Evolutionary conservation across 2,329 filamentous ascomycete genomes (phyloP).

Genomic region (Phaeophleospora eucalypticola): DNA sequence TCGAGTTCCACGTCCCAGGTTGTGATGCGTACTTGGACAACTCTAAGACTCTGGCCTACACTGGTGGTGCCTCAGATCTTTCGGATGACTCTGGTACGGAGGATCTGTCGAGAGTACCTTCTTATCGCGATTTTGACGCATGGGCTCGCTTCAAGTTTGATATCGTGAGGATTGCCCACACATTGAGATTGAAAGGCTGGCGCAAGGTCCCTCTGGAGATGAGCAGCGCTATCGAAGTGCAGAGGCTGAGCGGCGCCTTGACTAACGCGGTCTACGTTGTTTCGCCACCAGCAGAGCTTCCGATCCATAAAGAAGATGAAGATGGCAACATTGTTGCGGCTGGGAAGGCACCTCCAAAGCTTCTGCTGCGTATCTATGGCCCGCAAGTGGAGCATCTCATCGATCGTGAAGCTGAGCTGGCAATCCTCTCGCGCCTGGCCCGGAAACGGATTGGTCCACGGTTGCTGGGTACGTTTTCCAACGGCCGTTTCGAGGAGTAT

Average conservation of each 20-base stretch:
- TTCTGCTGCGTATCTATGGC: slow-evolving; percentile 88
- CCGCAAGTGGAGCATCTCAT: slow-evolving; percentile 95
- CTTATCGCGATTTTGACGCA: slow-evolving; percentile 48
- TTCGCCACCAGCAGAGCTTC: slow-evolving; percentile 66
- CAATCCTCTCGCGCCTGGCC: slow-evolving; percentile 78
- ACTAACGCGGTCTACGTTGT: slow-evolving; percentile 98
- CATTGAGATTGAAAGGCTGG: slow-evolving; percentile 87
- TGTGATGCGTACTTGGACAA: slow-evolving; percentile 87
- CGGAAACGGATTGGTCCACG: slow-evolving; percentile 91
- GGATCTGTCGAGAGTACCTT: slow-evolving; percentile 24
- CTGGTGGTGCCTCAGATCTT: slow-evolving; percentile 49
- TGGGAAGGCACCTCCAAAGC: slow-evolving; percentile 58
- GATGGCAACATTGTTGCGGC: slow-evolving; percentile 29
- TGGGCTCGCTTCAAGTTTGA: slow-evolving; percentile 91
- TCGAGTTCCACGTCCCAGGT: slow-evolving; percentile 75
- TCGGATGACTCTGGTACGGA: slow-evolving; percentile 46
- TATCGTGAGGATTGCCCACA: slow-evolving; percentile 84
- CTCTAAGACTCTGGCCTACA: slow-evolving; percentile 78
- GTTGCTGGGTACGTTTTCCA: slow-evolving; percentile 84
- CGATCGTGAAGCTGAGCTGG: slow-evolving; percentile 83
- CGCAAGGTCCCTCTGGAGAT: slow-evolving; percentile 70
- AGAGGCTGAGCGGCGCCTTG: slow-evolving; percentile 80
- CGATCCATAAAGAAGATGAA: slow-evolving; percentile 34
- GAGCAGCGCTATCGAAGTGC: slow-evolving; percentile 64
- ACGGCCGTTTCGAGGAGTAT: slow-evolving; percentile 93